A percentile compares a stretch with the other conserved stretches of the same genome.
Conservation (phyloP, 306 rosid genomes). For the Benincasa hispida region DNA sequence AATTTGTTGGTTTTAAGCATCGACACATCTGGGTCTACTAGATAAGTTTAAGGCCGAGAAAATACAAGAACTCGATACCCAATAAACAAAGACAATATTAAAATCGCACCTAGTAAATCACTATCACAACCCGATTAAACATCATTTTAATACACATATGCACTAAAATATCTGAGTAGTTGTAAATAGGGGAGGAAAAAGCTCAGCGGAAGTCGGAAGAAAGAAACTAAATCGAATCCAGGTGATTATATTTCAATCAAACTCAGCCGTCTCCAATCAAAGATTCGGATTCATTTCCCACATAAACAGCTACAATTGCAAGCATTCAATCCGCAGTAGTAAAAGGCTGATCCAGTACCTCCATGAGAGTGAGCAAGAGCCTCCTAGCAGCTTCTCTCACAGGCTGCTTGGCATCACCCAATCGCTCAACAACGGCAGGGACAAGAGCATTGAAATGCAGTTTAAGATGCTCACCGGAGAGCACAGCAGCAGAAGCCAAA, state of each 20-base stretch:
- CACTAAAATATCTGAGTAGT: not conserved
- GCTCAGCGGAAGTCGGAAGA: not conserved
- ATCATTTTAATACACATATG: not conserved
- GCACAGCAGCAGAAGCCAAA: conserved; percentile 90
- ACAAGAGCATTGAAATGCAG: conserved; percentile 92
- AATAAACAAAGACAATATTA: not conserved
- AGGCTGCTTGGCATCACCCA: conserved; percentile 94
- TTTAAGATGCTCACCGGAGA: conserved; percentile 89
- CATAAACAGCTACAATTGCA: not conserved
- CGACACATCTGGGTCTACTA: not conserved
- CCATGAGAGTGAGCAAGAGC: conserved; percentile 92
- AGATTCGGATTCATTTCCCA: not conserved
- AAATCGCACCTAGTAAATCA: not conserved
- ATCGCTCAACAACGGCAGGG: conserved; percentile 88
- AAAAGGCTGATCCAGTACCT: conserved; percentile 32
- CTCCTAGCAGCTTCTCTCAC: conserved; percentile 94
- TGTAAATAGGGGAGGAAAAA: not conserved
- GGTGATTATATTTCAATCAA: not conserved
- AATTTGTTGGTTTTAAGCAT: not conserved
- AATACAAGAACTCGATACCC: not conserved
- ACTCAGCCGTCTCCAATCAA: not conserved
- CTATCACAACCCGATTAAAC: not conserved
- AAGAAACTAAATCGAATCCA: not conserved
- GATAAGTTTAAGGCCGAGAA: not conserved
- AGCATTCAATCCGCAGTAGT: not conserved